Base-by-base conservation (phyloP, 2,329 filamentous ascomycete species). In the Colletotrichum sp. region DNA sequence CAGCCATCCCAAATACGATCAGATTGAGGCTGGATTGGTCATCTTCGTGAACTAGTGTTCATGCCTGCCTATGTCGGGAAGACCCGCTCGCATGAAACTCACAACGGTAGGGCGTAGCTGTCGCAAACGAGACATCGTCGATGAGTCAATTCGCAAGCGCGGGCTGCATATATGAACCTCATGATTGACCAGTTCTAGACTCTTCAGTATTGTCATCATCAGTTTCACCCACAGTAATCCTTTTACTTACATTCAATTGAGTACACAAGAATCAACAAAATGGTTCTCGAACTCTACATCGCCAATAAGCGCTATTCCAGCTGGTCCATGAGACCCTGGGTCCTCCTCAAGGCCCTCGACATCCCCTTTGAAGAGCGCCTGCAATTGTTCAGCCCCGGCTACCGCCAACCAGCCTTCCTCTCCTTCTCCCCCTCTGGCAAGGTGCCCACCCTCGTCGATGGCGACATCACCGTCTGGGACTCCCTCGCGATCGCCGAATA, bases 401-500 rank as follows among this genome's bases (percentile, higher is more conserved):
- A 72, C 60, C 81, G 77, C 52, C 87, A 83, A 72, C 83, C 81
- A 52, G 81, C 79, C 8, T 88, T 84, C 77, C 78, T 78, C 70
- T 74, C 78, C 28, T 88, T 85, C 80, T 89, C 84, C 36, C 88
- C 83, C 63, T 80, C 79, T 5, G 87, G 82, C 73, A 87, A 87
- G 60, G 87, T 89, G 10, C 87, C 87, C 3, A 84, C 85, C 72
- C 80, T 88, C 13, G 80, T 85, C 30, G 83, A 86, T 69, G 76
- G 63, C 18, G 79, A 80, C 13, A 72, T 78, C 13, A 80, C 86
- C 36, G 75, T 85, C 8, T 87, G 85, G 81, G 88, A 90, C 76
- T 89, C 88, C 0, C 82, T 89, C 16, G 85, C 88, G 71, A 89
- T 90, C 64, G 82, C 81, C 81, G 88, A 89, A 72, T 87, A 86